Evolutionary conservation across 768 basidiomycete species (phyloP).

Genomic region (Panaeolus cyanescens): DNA sequence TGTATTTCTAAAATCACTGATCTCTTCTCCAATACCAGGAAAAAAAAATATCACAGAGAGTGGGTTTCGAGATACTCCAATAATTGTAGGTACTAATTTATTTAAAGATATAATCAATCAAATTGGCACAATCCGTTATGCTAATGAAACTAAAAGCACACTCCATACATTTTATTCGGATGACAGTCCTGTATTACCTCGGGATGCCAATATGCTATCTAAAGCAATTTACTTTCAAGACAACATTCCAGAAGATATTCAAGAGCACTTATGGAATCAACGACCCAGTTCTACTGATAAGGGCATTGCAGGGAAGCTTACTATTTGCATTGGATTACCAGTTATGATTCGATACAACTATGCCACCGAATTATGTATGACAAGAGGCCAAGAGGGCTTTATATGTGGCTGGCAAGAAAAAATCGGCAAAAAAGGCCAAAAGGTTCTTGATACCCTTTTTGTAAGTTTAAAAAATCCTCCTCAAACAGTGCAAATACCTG

Average conservation of each 20-base stretch:
- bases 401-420: conserved; percentile 27
- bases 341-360: conserved; percentile 32
- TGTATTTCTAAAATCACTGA: conserved; percentile 26
- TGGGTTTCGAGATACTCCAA: conserved; percentile 32
- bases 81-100: conserved; percentile 39
- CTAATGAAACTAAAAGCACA: conserved; percentile 26
- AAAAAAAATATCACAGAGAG: conserved; percentile 11
- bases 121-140: conserved; percentile 30
- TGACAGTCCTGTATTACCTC: conserved; percentile 13
- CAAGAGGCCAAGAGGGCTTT: conserved; percentile 31
- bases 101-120: conserved; percentile 40
- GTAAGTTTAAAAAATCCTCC: conserved; percentile 27
- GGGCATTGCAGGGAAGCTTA: conserved; percentile 28
- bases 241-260: conserved; percentile 11
- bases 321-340: conserved; percentile 32
- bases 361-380: conserved; percentile 34
- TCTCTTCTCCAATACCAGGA: conserved; percentile 15
- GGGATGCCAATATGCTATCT: background rate
- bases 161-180: conserved; percentile 26
- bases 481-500: conserved; percentile 17
- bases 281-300: conserved; percentile 10
- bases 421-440: conserved; percentile 12
- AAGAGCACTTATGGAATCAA: conserved; percentile 20
- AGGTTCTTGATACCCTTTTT: conserved; percentile 28
- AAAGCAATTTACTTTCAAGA: background rate